Evolutionary conservation across 352 stramenopile species (phyloP).

Genomic region (Globisporangium sylvaticum): DNA sequence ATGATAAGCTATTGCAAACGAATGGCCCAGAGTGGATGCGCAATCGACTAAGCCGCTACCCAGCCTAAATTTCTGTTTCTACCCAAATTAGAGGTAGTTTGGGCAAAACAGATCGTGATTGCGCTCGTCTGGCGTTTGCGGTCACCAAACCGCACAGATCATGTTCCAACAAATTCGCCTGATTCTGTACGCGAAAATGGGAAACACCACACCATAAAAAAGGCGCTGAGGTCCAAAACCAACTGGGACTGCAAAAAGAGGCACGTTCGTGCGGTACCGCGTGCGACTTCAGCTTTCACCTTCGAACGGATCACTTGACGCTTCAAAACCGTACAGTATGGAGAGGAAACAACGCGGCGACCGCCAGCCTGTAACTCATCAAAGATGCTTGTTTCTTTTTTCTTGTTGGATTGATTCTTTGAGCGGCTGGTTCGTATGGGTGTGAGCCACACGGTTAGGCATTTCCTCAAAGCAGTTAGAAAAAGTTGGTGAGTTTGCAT

Average conservation of each 20-base stretch:
- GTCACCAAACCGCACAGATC: background rate
- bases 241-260: background rate
- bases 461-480: too few relatives aligned
- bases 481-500: too few relatives aligned
- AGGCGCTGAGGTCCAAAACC: background rate
- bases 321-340: background rate
- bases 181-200: background rate
- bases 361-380: background rate
- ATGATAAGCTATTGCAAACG: background rate
- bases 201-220: background rate
- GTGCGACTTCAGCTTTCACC: background rate
- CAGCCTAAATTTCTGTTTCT: background rate
- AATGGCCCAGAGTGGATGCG: background rate
- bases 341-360: background rate
- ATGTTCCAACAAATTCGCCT: background rate
- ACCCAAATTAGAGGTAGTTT: background rate
- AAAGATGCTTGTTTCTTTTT: background rate
- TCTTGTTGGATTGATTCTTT: background rate
- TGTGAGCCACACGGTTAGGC: background rate
- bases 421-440: background rate
- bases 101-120: background rate
- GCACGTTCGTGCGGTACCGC: background rate
- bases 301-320: background rate
- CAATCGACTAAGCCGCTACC: background rate
- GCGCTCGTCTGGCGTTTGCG: background rate